These are phyloP conservation scores for Echeveria elegans DNA, from an alignment of 164 flowering plant species.

Conservation along the genomic window DNA sequence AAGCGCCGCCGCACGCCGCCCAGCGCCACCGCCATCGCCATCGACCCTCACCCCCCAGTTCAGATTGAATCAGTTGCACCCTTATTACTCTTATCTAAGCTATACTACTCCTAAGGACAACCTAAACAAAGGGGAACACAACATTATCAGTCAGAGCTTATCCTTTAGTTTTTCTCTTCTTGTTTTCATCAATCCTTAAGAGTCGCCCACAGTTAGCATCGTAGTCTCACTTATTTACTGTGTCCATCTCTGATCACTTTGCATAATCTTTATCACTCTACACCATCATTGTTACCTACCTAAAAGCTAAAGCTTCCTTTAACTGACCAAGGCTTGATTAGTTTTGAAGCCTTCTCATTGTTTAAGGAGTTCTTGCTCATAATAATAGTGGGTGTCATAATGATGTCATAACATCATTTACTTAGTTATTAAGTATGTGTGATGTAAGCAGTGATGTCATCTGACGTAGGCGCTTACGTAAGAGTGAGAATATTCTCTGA, in stretches of 20 bases:
- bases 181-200: neutral
- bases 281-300: conserved; percentile 6
- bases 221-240: conserved; percentile 1
- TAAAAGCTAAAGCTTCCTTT: neutral
- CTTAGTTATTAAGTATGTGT: no score
- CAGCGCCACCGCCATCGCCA: no score
- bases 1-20: no score
- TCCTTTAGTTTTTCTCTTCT: neutral
- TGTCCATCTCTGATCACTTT: neutral
- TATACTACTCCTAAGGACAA: no score
- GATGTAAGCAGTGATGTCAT: no score
- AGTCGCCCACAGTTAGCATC: conserved; percentile 8
- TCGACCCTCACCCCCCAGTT: no score
- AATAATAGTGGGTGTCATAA: no score
- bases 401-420: no score
- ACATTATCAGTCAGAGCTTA: neutral
- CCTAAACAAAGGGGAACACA: conserved; percentile 9
- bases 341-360: neutral
- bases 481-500: no score
- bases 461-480: no score
- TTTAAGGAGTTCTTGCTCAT: neutral
- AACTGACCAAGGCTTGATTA: neutral
- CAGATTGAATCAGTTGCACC: no score
- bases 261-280: conserved; percentile 10
- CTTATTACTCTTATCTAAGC: no score